These are phyloP conservation scores for Microbotryomycetes sp. DNA, from an alignment of 1,284 basidiomycete species.

Conservation along the genomic window DNA sequence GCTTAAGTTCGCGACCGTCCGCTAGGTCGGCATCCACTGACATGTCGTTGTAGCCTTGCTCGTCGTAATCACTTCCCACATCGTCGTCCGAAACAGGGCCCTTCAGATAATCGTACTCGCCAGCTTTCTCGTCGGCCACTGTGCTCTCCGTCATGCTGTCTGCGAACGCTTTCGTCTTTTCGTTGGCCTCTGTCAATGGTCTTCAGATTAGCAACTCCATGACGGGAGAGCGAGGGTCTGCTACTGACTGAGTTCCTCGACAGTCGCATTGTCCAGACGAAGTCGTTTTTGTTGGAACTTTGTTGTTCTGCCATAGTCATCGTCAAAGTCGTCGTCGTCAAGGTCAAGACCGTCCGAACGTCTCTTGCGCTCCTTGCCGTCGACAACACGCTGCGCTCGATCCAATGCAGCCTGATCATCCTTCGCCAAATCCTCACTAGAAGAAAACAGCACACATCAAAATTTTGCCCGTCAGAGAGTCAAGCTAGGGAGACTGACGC, in stretches of 20 bases:
- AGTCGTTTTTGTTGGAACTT: slow-evolving; percentile 5
- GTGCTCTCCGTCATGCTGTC: neutral
- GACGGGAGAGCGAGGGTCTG: too few relatives aligned
- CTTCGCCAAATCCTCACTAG: slow-evolving; percentile 19
- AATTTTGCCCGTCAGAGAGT: neutral
- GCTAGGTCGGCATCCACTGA: neutral
- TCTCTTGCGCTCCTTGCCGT: slow-evolving; percentile 24
- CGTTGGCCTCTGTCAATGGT: slow-evolving; percentile 26
- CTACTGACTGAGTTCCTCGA: slow-evolving; percentile 16
- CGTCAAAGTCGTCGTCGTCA: slow-evolving; percentile 29
- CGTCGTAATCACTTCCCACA: neutral
- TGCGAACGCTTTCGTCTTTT: slow-evolving; percentile 23
- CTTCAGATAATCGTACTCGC: slow-evolving; percentile 7
- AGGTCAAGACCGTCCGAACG: slow-evolving; percentile 7
- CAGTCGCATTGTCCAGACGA: slow-evolving; percentile 4
- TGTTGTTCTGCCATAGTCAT: slow-evolving; percentile 10
- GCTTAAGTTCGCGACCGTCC: neutral
- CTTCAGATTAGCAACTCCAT: too few relatives aligned
- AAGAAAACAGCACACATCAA: neutral
- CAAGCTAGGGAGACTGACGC: slow-evolving; percentile 8
- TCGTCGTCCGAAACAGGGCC: neutral
- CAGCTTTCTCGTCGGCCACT: neutral
- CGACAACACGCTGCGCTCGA: slow-evolving; percentile 18
- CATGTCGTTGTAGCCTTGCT: neutral
- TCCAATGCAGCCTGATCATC: slow-evolving; percentile 7